phyloP scores from a whole-genome alignment of 257 asterid species.

The Echium plantagineum region DNA sequence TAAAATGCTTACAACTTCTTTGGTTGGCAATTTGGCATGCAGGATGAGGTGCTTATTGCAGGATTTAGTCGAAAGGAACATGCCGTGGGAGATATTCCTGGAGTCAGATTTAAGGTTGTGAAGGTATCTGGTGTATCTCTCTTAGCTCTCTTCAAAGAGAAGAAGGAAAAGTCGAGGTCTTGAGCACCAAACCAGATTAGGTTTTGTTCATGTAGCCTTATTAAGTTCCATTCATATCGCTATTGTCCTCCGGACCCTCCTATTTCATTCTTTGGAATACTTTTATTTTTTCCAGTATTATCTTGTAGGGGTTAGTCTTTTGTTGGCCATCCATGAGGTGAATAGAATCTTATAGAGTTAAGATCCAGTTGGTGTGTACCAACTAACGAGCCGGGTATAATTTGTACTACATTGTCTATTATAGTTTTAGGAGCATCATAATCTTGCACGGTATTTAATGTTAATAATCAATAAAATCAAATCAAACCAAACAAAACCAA shows the following conservation, averaged over 20 bases:
- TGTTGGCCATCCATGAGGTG: no score
- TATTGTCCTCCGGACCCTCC: not conserved
- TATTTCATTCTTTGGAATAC: not conserved
- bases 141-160: slow-evolving; percentile 63
- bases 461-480: no score
- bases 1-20: not conserved
- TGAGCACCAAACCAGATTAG: not conserved
- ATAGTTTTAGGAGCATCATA: no score
- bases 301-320: no score
- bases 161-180: slow-evolving; percentile 67
- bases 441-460: no score
- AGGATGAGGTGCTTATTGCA: slow-evolving; percentile 54
- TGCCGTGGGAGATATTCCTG: slow-evolving; percentile 76
- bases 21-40: slow-evolving; percentile 10
- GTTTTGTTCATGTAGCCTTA: not conserved
- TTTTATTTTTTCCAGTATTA: no score
- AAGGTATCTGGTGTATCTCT: slow-evolving; percentile 73
- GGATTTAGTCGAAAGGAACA: slow-evolving; percentile 71
- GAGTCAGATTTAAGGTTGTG: slow-evolving; percentile 66
- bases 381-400: no score
- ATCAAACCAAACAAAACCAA: no score
- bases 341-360: not conserved
- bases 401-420: no score
- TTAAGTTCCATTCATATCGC: not conserved
- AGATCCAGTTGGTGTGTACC: no score